phyloP scores from a whole-genome alignment of 129 eudicot genomes.

The Flaveria robusta region DNA sequence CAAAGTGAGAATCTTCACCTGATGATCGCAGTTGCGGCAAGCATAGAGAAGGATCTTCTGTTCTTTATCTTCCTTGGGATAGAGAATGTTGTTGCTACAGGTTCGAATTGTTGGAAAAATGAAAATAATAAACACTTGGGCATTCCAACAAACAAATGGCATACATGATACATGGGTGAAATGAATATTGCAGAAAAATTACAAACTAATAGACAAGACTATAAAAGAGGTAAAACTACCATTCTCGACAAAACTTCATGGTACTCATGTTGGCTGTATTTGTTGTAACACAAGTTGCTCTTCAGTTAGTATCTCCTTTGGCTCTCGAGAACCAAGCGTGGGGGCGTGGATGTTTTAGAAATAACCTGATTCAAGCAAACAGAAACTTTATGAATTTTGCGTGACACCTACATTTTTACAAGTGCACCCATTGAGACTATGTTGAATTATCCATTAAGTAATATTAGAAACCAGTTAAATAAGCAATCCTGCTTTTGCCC shows the following conservation, averaged over 20 bases:
- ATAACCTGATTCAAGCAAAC: background rate
- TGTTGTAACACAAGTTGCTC: background rate
- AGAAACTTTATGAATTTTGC: background rate
- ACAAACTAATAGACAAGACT: background rate
- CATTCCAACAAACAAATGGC: conserved; percentile 24
- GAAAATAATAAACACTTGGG: background rate
- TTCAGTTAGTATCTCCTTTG: background rate
- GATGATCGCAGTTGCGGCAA: conserved; percentile 93
- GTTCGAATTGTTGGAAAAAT: background rate
- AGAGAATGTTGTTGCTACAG: conserved; percentile 82
- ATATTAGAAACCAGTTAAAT: too few relatives aligned
- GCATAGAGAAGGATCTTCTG: conserved; percentile 83
- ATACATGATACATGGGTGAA: background rate
- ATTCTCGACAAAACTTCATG: conserved; percentile 96
- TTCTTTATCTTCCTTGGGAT: conserved; percentile 91
- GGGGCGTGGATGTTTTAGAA: background rate
- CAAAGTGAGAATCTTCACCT: conserved; percentile 51
- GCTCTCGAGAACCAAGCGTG: conserved; percentile 11
- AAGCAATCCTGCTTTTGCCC: too few relatives aligned
- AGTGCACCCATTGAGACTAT: too few relatives aligned
- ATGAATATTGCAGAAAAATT: too few relatives aligned
- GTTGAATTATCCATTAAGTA: too few relatives aligned
- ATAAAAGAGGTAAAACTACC: conserved; percentile 42
- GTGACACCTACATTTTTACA: too few relatives aligned
- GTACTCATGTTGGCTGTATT: conserved; percentile 76